Percentiles rank a stretch among this genome's conserved stretches.
Evolutionary conservation across 768 basidiomycete species (phyloP).

Genomic region (Megacollybia marginata): DNA sequence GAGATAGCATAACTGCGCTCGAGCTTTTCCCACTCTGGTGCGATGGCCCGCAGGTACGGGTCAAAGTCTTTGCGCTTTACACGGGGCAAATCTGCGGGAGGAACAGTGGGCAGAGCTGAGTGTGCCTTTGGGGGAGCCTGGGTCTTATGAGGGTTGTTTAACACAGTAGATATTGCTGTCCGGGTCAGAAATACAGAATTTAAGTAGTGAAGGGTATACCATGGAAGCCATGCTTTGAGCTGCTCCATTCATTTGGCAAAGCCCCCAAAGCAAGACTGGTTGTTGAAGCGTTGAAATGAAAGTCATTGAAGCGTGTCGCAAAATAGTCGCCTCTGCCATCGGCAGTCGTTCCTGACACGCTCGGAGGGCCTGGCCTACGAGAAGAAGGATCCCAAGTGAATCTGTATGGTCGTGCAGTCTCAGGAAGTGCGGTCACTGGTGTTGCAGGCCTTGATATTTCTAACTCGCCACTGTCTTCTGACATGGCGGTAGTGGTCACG

Average conservation of each 20-base stretch:
- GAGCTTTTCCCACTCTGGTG: slow-evolving; percentile 74
- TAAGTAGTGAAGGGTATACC: slow-evolving; percentile 38
- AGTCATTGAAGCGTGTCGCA: slow-evolving; percentile 42
- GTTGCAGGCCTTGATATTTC: slow-evolving; percentile 47
- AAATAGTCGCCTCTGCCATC: slow-evolving; percentile 59
- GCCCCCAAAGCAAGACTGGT: slow-evolving; percentile 38
- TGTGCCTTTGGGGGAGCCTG: slow-evolving; percentile 87
- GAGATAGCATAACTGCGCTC: slow-evolving; percentile 28
- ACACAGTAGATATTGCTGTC: slow-evolving; percentile 86
- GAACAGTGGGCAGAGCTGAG: slow-evolving; percentile 64
- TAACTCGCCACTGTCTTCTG: slow-evolving; percentile 17
- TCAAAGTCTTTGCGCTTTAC: slow-evolving; percentile 82
- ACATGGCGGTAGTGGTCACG: slow-evolving; percentile 20
- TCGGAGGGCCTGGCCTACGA: slow-evolving; percentile 56
- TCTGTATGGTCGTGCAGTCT: slow-evolving; percentile 53
- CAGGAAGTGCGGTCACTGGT: slow-evolving; percentile 38
- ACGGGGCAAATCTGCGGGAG: slow-evolving; percentile 70
- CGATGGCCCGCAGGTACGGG: slow-evolving; percentile 64
- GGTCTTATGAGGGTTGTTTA: slow-evolving; percentile 82
- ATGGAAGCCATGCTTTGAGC: slow-evolving; percentile 81
- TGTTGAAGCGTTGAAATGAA: slow-evolving; percentile 43
- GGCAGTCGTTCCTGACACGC: slow-evolving; percentile 66
- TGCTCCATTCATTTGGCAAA: slow-evolving; percentile 68
- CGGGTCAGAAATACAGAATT: neutral
- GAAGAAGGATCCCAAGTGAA: slow-evolving; percentile 69